phyloP scores from a whole-genome alignment of 257 asterid species.

The Leptodermis oblonga region DNA sequence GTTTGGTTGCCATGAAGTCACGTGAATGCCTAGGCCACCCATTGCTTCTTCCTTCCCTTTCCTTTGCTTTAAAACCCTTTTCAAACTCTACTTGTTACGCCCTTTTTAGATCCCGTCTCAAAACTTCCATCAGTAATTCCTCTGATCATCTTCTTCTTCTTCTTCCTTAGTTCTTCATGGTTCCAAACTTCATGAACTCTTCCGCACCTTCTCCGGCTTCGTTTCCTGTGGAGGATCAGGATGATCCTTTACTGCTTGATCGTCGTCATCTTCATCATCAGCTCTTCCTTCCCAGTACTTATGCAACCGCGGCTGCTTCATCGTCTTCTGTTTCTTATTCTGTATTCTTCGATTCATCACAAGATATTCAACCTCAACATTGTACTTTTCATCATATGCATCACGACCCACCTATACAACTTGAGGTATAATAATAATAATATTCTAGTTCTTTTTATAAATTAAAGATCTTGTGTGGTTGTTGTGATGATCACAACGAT shows the following conservation, averaged over 20 bases:
- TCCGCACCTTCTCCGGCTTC: slow-evolving; percentile 38
- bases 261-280: slow-evolving; percentile 22
- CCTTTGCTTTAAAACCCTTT: slow-evolving; percentile 29
- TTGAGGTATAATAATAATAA: slow-evolving; percentile 37
- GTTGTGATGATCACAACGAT: too few relatives aligned
- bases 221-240: slow-evolving; percentile 30
- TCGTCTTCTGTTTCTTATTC: slow-evolving; percentile 41
- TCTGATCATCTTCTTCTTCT: neutral
- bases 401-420: slow-evolving; percentile 30
- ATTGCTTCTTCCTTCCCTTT: neutral
- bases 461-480: too few relatives aligned
- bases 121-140: neutral
- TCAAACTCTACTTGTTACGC: slow-evolving; percentile 25
- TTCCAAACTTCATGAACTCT: slow-evolving; percentile 34
- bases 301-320: slow-evolving; percentile 24
- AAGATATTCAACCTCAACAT: slow-evolving; percentile 37
- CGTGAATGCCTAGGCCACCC: slow-evolving; percentile 46
- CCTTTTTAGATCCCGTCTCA: slow-evolving; percentile 23
- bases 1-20: slow-evolving; percentile 48
- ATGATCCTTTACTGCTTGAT: slow-evolving; percentile 22
- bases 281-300: slow-evolving; percentile 23
- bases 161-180: neutral
- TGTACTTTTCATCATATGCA: slow-evolving; percentile 27
- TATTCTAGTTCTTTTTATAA: too few relatives aligned
- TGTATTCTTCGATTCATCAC: slow-evolving; percentile 40